Percentiles rank a stretch among this genome's conserved stretches.
Conservation (phyloP, 371 early-diverging fungal genomes). For the Fennellomyces sp. region DNA sequence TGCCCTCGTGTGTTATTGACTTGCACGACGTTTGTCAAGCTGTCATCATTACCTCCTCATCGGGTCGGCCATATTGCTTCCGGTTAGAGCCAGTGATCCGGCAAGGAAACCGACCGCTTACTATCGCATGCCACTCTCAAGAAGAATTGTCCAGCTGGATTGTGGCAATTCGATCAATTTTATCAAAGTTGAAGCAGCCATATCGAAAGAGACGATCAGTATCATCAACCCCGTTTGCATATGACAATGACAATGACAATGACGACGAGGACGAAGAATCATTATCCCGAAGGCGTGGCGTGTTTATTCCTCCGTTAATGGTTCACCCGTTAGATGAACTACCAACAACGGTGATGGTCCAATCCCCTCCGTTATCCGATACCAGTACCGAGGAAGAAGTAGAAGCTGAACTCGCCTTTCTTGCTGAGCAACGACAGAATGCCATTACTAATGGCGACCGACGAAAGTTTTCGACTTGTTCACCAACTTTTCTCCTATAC, state of each 20-base stretch:
- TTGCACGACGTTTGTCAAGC: constrained; percentile 24
- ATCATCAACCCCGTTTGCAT: not conserved
- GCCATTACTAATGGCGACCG: not conserved
- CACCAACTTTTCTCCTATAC: not conserved
- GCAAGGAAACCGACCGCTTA: constrained; percentile 20
- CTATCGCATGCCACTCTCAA: constrained; percentile 29
- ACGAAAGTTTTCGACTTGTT: not conserved
- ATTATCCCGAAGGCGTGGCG: constrained; percentile 10
- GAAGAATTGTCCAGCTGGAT: constrained; percentile 27
- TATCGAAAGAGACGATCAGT: not conserved
- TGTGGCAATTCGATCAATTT: not conserved
- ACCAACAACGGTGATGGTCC: not conserved
- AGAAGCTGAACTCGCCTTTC: not conserved
- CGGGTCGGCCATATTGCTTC: constrained; percentile 24
- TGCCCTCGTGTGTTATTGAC: constrained; percentile 25
- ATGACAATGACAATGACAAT: not conserved
- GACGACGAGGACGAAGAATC: constrained; percentile 3
- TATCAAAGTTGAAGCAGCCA: not conserved
- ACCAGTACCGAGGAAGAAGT: not conserved
- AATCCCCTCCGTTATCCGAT: not conserved
- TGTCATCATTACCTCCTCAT: not conserved
- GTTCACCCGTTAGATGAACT: constrained; percentile 6
- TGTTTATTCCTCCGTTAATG: constrained; percentile 4
- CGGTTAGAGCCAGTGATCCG: constrained; percentile 25
- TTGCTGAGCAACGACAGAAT: not conserved